phyloP scores from a whole-genome alignment of 2,329 filamentous ascomycete species.

The Trichoderma cornu-damae region DNA sequence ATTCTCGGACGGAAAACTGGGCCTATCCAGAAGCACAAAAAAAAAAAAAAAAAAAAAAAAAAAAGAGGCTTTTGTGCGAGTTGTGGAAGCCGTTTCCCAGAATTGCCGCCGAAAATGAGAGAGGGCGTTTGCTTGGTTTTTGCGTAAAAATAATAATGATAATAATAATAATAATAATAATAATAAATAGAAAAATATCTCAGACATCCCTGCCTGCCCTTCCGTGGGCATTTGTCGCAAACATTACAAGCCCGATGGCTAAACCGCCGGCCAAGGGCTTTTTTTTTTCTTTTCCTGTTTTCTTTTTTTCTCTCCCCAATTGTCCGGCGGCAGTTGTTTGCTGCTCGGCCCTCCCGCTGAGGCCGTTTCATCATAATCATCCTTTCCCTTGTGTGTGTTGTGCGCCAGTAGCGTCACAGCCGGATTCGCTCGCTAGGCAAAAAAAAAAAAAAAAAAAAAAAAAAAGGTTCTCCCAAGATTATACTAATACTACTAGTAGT shows the following conservation, averaged over 20 bases:
- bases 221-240: conserved; percentile 4
- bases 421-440: too few species aligned
- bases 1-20: neutral
- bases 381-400: too few species aligned
- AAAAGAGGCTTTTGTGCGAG: neutral
- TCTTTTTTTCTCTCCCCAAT: too few species aligned
- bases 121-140: neutral
- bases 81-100: conserved; percentile 14
- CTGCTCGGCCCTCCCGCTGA: neutral
- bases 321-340: conserved; percentile 12
- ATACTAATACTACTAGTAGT: too few species aligned
- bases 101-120: conserved; percentile 3
- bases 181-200: neutral
- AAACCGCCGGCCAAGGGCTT: neutral
- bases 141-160: neutral
- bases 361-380: too few species aligned
- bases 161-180: neutral
- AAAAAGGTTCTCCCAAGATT: too few species aligned
- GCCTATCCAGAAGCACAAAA: too few species aligned
- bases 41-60: too few species aligned
- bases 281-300: too few species aligned
- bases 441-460: too few species aligned
- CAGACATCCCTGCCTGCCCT: neutral
- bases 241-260: conserved; percentile 3
- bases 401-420: too few species aligned